Conservation (phyloP, 2,329 filamentous ascomycete species). For the Stemphylium beticola region DNA sequence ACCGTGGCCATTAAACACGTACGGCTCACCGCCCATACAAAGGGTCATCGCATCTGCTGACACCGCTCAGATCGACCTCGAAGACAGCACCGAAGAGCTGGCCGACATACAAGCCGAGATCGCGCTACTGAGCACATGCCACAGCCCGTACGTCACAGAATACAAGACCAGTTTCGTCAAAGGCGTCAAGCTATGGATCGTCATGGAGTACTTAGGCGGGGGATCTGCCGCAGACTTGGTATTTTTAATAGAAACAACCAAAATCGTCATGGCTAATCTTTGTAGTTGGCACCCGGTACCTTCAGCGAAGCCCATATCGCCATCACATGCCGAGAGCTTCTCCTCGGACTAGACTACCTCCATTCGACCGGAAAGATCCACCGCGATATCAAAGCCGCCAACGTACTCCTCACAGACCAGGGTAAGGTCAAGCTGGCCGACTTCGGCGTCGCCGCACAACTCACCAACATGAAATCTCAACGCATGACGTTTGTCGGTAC, state of each 20-base stretch:
- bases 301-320: slow-evolving; percentile 92
- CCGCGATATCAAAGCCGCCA: slow-evolving; percentile 95
- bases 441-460: slow-evolving; percentile 94
- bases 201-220: slow-evolving; percentile 97
- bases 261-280: slow-evolving; percentile 25
- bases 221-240: slow-evolving; percentile 95
- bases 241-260: slow-evolving; percentile 39
- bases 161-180: slow-evolving; percentile 97
- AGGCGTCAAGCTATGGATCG: slow-evolving; percentile 97
- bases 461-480: slow-evolving; percentile 97
- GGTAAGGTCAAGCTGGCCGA: slow-evolving; percentile 96
- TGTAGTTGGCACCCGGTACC: slow-evolving; percentile 82
- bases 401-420: slow-evolving; percentile 86
- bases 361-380: slow-evolving; percentile 96
- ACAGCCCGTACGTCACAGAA: slow-evolving; percentile 90
- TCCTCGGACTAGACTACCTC: slow-evolving; percentile 89
- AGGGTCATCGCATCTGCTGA: slow-evolving; percentile 15
- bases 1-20: slow-evolving; percentile 97
- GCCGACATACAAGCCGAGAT: slow-evolving; percentile 98
- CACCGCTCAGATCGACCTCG: slow-evolving; percentile 82
- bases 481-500: slow-evolving; percentile 99
- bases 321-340: slow-evolving; percentile 89
- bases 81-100: slow-evolving; percentile 98
- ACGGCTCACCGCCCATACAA: slow-evolving; percentile 43
- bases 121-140: slow-evolving; percentile 90